These are phyloP conservation scores for Hypoxylon fuscum DNA, from an alignment of 495 filamentous ascomycete species.

Conservation along the genomic window DNA sequence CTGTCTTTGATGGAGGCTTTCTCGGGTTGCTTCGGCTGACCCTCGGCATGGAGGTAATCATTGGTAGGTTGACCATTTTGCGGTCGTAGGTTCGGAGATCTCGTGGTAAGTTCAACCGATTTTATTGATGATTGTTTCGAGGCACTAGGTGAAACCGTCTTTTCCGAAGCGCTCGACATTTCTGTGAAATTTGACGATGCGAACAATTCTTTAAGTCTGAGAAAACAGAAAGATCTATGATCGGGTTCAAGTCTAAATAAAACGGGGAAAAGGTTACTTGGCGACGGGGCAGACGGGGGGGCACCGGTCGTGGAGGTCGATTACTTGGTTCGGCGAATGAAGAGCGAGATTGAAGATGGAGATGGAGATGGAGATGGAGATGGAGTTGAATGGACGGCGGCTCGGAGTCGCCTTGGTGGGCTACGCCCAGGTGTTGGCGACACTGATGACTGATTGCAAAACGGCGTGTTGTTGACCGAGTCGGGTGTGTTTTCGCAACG, in stretches of 20 bases:
- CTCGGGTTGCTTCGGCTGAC: conserved; percentile 51
- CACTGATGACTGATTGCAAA: conserved; percentile 40
- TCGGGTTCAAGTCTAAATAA: conserved; percentile 29
- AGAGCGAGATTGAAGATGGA: no score
- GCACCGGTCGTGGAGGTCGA: conserved; percentile 31
- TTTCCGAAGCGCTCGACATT: conserved; percentile 48
- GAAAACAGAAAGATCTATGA: neutral
- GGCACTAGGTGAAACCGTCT: conserved; percentile 49
- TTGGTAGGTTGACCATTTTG: conserved; percentile 48
- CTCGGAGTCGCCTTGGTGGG: conserved; percentile 46
- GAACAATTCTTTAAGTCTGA: neutral
- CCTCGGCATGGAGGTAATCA: conserved; percentile 35
- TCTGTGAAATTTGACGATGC: conserved; percentile 14
- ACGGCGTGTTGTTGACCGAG: conserved; percentile 33
- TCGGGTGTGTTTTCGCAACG: conserved; percentile 15
- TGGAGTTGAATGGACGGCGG: conserved; percentile 41
- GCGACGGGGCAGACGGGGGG: conserved; percentile 39
- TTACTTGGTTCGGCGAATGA: conserved; percentile 34
- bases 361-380: no score
- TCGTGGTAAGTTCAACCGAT: conserved; percentile 51
- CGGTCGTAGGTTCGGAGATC: conserved; percentile 51
- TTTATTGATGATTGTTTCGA: conserved; percentile 58
- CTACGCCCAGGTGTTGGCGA: conserved; percentile 44
- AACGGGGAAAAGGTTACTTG: conserved; percentile 41
- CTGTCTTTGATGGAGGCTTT: conserved; percentile 59